These are phyloP conservation scores for Aspergillus hortae DNA, from an alignment of 2,329 filamentous ascomycete genomes.

Conservation along the genomic window DNA sequence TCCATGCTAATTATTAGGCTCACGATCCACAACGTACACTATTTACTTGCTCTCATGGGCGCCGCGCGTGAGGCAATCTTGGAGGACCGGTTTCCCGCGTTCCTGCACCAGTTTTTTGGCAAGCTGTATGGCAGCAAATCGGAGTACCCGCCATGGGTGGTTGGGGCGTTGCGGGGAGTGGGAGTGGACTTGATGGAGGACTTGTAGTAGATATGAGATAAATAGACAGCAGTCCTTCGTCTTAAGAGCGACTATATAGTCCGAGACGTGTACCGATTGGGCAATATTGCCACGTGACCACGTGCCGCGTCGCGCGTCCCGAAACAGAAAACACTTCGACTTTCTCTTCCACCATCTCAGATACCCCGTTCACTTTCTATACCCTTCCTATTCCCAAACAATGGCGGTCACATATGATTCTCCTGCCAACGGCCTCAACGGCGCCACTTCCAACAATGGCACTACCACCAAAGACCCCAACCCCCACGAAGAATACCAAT, in stretches of 20 bases:
- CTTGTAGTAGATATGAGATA: slow-evolving; percentile 4
- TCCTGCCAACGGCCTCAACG: neutral
- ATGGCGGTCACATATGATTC: neutral
- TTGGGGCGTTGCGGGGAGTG: slow-evolving; percentile 73
- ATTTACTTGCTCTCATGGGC: slow-evolving; percentile 80
- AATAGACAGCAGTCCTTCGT: neutral
- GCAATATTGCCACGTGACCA: slow-evolving; percentile 18
- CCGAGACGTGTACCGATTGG: neutral
- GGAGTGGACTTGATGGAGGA: slow-evolving; percentile 66
- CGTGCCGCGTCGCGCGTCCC: slow-evolving; percentile 25
- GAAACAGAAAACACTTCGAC: neutral
- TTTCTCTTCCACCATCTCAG: neutral
- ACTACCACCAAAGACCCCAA: slow-evolving; percentile 12
- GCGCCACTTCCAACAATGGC: neutral
- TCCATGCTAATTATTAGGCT: slow-evolving; percentile 50
- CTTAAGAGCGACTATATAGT: neutral
- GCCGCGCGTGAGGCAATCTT: slow-evolving; percentile 72
- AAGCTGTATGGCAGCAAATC: slow-evolving; percentile 64
- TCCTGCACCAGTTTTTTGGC: slow-evolving; percentile 73
- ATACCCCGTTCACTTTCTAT: neutral
- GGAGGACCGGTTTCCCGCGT: slow-evolving; percentile 74
- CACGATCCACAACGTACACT: slow-evolving; percentile 94
- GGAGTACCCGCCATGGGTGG: slow-evolving; percentile 78
- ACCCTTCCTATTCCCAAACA: neutral
- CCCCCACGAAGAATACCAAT: slow-evolving; percentile 85